Conservation (phyloP, 495 filamentous ascomycete genomes). For the Penicillium dipodomyicola region DNA sequence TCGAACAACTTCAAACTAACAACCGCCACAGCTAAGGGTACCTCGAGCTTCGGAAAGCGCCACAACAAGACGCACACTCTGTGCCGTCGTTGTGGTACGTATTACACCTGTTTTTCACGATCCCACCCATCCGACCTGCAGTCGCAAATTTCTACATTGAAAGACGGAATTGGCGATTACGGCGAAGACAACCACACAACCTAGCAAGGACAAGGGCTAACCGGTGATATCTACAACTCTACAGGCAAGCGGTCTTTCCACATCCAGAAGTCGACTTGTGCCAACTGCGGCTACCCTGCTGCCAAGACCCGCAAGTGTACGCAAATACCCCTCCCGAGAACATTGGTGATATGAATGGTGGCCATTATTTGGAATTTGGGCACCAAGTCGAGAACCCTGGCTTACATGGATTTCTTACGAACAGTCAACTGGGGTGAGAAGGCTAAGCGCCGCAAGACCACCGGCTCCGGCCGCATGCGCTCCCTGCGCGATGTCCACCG, state of each 20-base stretch:
- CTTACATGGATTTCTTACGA: constrained; percentile 32
- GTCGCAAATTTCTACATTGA: constrained; percentile 27
- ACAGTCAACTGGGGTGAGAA: constrained; percentile 99
- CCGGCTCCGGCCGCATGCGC: constrained; percentile 88
- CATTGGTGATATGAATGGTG: constrained; percentile 15
- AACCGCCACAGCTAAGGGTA: constrained; percentile 75
- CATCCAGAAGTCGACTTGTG: constrained; percentile 98
- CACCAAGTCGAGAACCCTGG: constrained; percentile 19
- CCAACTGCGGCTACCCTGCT: constrained; percentile 94
- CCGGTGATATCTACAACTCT: constrained; percentile 30
- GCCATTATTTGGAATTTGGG: constrained; percentile 11
- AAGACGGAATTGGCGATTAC: constrained; percentile 19
- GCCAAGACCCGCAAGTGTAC: constrained; percentile 98
- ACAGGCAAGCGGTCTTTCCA: constrained; percentile 92
- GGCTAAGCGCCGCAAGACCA: constrained; percentile 99
- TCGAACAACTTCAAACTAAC: constrained; percentile 44
- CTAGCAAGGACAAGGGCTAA: constrained; percentile 25
- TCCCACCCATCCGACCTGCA: constrained; percentile 19
- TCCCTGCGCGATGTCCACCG: constrained; percentile 87
- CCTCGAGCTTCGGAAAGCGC: constrained; percentile 95
- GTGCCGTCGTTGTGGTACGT: constrained; percentile 98
- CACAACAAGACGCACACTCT: constrained; percentile 99
- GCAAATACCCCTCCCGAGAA: constrained; percentile 44
- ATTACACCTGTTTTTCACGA: constrained; percentile 30
- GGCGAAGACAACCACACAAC: constrained; percentile 11